Base-by-base conservation (phyloP, 768 basidiomycete species). In the Leccinum aurantiacum region DNA sequence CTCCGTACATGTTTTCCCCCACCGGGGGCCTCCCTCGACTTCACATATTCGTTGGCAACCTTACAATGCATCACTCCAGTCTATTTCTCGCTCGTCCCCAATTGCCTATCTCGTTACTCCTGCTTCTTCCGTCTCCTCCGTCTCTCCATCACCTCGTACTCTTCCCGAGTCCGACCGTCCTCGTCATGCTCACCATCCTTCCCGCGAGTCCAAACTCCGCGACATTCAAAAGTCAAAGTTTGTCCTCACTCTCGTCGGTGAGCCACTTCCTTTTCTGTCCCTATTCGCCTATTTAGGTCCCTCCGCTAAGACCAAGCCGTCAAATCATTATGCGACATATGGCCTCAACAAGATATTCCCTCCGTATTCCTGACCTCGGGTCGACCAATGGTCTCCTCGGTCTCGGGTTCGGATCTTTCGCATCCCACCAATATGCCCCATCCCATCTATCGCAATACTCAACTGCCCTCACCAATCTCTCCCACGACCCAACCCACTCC, bases 11-110 rank as follows among this genome's bases (percentile, higher is more conserved):
- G 73, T 85, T 10, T 75, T 90, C 58, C 82, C 89, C 78, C 88
- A 89, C 71, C 78, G 89, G 79, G 88, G 87, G 41, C 84, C 86
- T 48, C 83, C 86, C 62, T 76, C 72, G 22, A 82, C 84, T 1
- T 78, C 88, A 60, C 85, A 89, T 65, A 77, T 86, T 66, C 87
- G 91, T 67, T 92, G 90, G 90, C 91, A 91, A 76, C 90, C 90
- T 65, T 93, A 91, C 74, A 75, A 78, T 64, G 71, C 84, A 55
- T 72, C 80, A 56, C 69, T 75, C 56, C 75, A 75, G 49, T 70
- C 77, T 58, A 67, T 81, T 49, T 59, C 74, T 54, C 72, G 69
- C 33, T 69, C 77, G 41, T 64, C 77, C 48, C 69, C 75, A 48
- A 65, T 78, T 44, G 25, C 64, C 25, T 83, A 80, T 78, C 78